A percentile compares a stretch with the other conserved stretches of the same genome.
Conservation (phyloP, 2,329 filamentous ascomycete genomes). For the Colletotrichum sp. region DNA sequence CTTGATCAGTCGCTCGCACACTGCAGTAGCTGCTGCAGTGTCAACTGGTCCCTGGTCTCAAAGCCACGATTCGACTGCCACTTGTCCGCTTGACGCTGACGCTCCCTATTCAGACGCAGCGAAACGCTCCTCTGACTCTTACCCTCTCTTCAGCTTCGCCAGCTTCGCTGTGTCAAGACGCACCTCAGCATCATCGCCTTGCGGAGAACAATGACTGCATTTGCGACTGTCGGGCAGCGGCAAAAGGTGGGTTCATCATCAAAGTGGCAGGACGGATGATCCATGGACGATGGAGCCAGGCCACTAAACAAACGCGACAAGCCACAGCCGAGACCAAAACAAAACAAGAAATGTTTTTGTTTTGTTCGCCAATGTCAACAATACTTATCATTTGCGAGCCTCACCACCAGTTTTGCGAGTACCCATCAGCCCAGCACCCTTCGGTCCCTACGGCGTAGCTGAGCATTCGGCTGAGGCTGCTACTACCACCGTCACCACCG, state of each 20-base stretch:
- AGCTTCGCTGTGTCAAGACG: neutral
- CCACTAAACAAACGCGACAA: slow-evolving; percentile 22
- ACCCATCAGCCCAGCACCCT: neutral
- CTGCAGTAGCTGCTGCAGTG: slow-evolving; percentile 12
- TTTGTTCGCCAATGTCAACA: neutral
- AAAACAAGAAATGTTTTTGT: slow-evolving; percentile 10
- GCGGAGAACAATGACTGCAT: neutral
- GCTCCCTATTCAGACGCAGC: neutral
- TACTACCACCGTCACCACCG: slow-evolving; percentile 2
- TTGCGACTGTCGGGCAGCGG: slow-evolving; percentile 1
- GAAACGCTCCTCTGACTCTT: neutral
- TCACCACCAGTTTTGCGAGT: neutral
- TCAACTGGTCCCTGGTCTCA: slow-evolving; percentile 2
- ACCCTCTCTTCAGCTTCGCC: neutral
- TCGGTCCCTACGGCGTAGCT: neutral
- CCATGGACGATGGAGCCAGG: slow-evolving; percentile 10
- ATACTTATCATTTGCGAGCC: neutral
- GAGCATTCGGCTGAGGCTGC: neutral
- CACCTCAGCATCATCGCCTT: neutral
- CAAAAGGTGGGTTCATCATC: slow-evolving; percentile 10
- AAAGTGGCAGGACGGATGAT: slow-evolving; percentile 15
- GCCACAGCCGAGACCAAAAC: slow-evolving; percentile 19
- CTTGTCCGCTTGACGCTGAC: slow-evolving; percentile 1
- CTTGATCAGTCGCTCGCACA: slow-evolving; percentile 3
- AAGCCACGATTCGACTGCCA: slow-evolving; percentile 18